Conservation (phyloP, 495 filamentous ascomycete species). For the Talaromyces trachyspermus region DNA sequence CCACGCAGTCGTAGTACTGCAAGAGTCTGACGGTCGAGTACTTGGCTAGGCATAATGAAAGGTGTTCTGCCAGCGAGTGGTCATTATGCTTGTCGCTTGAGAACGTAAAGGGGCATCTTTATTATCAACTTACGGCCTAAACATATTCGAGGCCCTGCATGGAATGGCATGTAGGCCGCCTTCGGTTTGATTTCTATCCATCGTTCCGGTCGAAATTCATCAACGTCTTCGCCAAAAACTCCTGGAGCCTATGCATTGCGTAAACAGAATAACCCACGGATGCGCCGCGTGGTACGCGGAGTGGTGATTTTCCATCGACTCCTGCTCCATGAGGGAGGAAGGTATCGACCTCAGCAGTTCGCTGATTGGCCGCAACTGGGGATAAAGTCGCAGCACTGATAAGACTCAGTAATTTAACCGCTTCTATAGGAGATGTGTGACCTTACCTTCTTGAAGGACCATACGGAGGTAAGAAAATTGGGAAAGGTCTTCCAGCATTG, state of each 20-base stretch:
- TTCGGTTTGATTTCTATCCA: slow-evolving; percentile 30
- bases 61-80: neutral
- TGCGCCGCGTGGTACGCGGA: slow-evolving; percentile 31
- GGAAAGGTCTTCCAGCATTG: slow-evolving; percentile 36
- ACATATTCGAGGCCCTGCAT: slow-evolving; percentile 53
- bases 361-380: slow-evolving; percentile 44
- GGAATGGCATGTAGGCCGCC: slow-evolving; percentile 52
- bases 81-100: neutral
- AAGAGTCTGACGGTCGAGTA: neutral
- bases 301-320: slow-evolving; percentile 25
- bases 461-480: slow-evolving; percentile 37
- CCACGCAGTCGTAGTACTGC: neutral
- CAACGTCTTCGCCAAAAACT: slow-evolving; percentile 43
- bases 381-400: slow-evolving; percentile 38
- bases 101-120: neutral
- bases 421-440: too few species aligned
- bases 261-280: slow-evolving; percentile 35
- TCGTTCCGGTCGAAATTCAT: slow-evolving; percentile 38
- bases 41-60: neutral
- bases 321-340: slow-evolving; percentile 38
- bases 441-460: slow-evolving; percentile 43
- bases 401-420: too few species aligned
- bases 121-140: slow-evolving; percentile 14
- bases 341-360: slow-evolving; percentile 37
- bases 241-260: slow-evolving; percentile 44